Base-by-base conservation (phyloP, 2,329 filamentous ascomycete species). In the Penicillium sp. region DNA sequence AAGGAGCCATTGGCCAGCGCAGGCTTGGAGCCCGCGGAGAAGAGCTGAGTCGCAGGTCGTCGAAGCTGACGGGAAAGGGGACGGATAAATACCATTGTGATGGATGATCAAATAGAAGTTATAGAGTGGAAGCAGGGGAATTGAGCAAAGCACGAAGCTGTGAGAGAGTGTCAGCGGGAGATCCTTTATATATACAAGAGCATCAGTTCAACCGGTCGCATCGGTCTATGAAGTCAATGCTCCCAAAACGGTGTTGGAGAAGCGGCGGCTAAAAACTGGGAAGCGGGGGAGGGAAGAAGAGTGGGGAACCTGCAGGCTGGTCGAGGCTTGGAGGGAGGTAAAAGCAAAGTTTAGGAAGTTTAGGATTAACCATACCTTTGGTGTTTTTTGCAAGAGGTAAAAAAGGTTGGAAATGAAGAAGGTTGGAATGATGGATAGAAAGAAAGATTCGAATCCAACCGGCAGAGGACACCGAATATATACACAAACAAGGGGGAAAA, bases 21-120 rank as follows among this genome's bases (percentile, higher is more conserved):
- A 34, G 71, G 70, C 55, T 68, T 69, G 68, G 78, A 72, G 73
- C 63, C 60, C 71, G 63, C 63, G 71, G 79, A 80, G 67, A 86
- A 74, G 65, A 82, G 75, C 68, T 82, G 81, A 58, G 82, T 79
- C 69, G 82, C 78, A 69, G 83, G 83, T 65, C 84, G 83, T 68
- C 80, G 80, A 63, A 86, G 69, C 60, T 74, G 79, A 75, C 85
- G 83, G 60, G 84, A 79, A 73, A 84, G 78, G 72, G 84, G 85
- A 75, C 85, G 84, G 74, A 84, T 74, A 83, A 89, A 86, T 89
- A 84, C 82, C 82, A 84, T 84, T 78, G 69, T 83, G 79, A 79
- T 74, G 34, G 55, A 52, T 58, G 56, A 43, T 52, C 42, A 57
- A 57, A 28, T 43, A 39, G 38, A 43, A 41, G 11, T 31, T 52